A percentile compares a stretch with the other conserved stretches of the same genome.
These are phyloP conservation scores for Zymoseptoria tritici DNA, from an alignment of 2,329 filamentous ascomycete species.

Conservation along the genomic window DNA sequence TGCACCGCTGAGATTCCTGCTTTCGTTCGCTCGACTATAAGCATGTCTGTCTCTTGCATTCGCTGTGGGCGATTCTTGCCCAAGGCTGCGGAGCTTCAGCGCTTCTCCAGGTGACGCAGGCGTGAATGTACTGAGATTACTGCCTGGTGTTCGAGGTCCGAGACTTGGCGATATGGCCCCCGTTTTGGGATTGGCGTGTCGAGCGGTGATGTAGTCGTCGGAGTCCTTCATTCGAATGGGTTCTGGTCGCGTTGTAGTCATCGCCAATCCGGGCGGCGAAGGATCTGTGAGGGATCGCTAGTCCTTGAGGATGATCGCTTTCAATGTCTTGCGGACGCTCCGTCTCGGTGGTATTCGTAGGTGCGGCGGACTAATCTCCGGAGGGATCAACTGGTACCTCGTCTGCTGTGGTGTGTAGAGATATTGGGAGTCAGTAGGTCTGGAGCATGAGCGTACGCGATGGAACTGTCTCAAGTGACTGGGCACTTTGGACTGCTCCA, in stretches of 20 bases:
- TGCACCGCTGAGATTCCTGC: slow-evolving; percentile 20
- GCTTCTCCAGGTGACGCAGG: slow-evolving; percentile 26
- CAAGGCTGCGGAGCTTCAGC: slow-evolving; percentile 15
- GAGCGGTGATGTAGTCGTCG: slow-evolving; percentile 31
- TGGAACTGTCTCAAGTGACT: slow-evolving; percentile 9
- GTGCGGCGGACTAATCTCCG: slow-evolving; percentile 16
- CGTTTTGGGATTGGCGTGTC: slow-evolving; percentile 29
- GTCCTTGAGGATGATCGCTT: slow-evolving; percentile 15
- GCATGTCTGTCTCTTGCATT: slow-evolving; percentile 8
- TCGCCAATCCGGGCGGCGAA: background rate
- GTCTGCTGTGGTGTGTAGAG: background rate
- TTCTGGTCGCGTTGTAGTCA: slow-evolving; percentile 3
- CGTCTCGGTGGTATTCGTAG: slow-evolving; percentile 8
- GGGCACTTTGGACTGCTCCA: slow-evolving; percentile 9
- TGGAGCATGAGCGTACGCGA: slow-evolving; percentile 2
- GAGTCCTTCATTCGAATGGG: slow-evolving; percentile 29
- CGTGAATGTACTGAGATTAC: slow-evolving; percentile 6
- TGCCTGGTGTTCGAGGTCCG: slow-evolving; percentile 17
- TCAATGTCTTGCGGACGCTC: slow-evolving; percentile 13
- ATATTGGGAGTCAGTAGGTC: slow-evolving; percentile 5
- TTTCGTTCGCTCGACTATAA: slow-evolving; percentile 20
- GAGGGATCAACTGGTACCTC: background rate
- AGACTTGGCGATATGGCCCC: slow-evolving; percentile 29
- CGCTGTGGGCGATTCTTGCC: slow-evolving; percentile 16
- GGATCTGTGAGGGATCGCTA: slow-evolving; percentile 1